Evolutionary conservation across 371 early-diverging fungal species (phyloP), one percentile per base, ranked within the genome.

Genomic region (Mortierella sp.): DNA sequence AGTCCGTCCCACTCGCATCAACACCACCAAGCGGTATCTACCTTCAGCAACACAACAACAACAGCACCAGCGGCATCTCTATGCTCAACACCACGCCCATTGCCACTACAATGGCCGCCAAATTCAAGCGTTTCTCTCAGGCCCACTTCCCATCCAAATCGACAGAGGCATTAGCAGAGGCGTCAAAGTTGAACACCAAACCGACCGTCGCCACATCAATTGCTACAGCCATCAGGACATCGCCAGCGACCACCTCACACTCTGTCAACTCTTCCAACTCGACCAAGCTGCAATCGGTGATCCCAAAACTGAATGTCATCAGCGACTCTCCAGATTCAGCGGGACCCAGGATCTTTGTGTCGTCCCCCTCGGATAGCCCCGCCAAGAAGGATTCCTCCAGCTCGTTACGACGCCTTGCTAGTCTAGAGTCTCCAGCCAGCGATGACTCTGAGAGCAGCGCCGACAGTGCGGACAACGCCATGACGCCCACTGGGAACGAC

Each of bases 131-230:
- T 66, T 71, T 82, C 45, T 78, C 83, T 1, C 81, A 78, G 52
- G 78, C 75, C 0, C 74, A 77, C 29, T 77, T 78, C 53, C 68
- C 77, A 19, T 70, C 72, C 22, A 64, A 50, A 41, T 69, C 72
- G 10, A 14, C 66, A 29, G 83, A 82, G 6, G 58, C 72, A 2
- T 26, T 76, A n/a, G 44, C 45, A 22, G 78, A 77, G 7, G 40
- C 76, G 13, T 7, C 73, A 9, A 82, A 82, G n/a, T 53, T 82
- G 8, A 82, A 82, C 48, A 82, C 83, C 22, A 82, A 75, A 41
- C 83, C 83, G 11, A 82, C 83, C 0, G 83, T 82, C 22, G 83
- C 83, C 11, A 82, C 83, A 24, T 78, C 83, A 11, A 82, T 69
- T 29, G 78, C 83, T 2, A 82, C 83, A 1, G 83, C 78, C 9